These are phyloP conservation scores for Euphorbia schlechtendalii DNA, from an alignment of 441 rosid species.

Conservation along the genomic window DNA sequence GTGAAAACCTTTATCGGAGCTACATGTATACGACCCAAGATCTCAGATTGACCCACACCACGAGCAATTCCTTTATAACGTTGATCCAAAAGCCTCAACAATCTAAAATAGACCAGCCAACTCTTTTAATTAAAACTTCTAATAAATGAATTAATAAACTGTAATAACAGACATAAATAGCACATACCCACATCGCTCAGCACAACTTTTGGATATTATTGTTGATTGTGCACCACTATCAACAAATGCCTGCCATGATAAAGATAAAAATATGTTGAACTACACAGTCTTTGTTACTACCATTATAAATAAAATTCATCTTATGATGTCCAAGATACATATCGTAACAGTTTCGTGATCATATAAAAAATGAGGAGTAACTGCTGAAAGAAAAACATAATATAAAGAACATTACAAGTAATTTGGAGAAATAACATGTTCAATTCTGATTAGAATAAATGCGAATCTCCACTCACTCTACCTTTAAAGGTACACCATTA, in stretches of 20 bases:
- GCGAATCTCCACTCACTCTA: conserved; percentile 24
- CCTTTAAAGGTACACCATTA: conserved; percentile 89
- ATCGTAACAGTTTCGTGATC: no score
- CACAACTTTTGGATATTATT: conserved; percentile 94
- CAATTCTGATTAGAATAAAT: no score
- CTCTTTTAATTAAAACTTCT: background rate
- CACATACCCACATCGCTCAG: conserved; percentile 84
- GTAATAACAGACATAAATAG: background rate
- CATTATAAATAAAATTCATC: no score
- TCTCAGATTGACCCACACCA: conserved; percentile 98
- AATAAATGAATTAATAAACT: background rate
- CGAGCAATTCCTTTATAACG: conserved; percentile 93
- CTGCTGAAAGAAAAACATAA: no score
- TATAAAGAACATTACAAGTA: no score
- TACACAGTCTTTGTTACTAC: no score
- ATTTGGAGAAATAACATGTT: no score
- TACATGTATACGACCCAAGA: conserved; percentile 90
- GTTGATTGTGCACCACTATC: conserved; percentile 99
- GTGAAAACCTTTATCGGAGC: conserved; percentile 84
- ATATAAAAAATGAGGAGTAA: no score
- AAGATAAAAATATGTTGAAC: conserved; percentile 8
- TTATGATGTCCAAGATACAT: no score
- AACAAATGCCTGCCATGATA: conserved; percentile 70
- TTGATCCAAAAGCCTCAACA: conserved; percentile 87
- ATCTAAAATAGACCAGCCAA: conserved; percentile 34